Evolutionary conservation across 208 protist species (phyloP), one percentile per base, ranked within the genome.

Genomic region (Crithidia mellificae): DNA sequence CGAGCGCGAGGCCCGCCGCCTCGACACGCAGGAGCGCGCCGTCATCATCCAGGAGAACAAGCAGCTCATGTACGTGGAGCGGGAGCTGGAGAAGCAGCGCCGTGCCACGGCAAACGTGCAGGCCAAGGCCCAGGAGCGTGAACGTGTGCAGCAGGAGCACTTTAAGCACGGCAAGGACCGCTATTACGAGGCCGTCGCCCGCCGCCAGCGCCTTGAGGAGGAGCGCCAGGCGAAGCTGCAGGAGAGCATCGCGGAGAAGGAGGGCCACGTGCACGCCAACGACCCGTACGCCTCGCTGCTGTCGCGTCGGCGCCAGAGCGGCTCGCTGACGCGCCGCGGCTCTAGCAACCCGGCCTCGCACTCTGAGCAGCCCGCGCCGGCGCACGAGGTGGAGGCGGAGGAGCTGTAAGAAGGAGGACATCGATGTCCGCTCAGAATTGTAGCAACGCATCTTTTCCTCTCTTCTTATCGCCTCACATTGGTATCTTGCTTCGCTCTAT

Each of bases 1-100:
- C 46, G 83, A 90, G 63, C 77, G 80, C 11, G 84, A 93, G 62
- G 57, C 73, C 19, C 72, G 67, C 53, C 65, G 61, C 24, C 38
- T 63, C 30, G 83, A 88, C 41, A 75, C 63, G 32, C 75, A 61
- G 30, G 65, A 81, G 22, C 78, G 87, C 55, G 73, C 76, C 15
- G 46, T 34, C 24, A 41, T 72, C 22, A 62, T 74, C 19, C 63
- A 78, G 54, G 75, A 85, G 59, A 74, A 64, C 53, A 78, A 62
- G 47, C 55, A 85, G 52, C 49, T 83, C 12, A 71, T 70, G 39
- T 44, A 66, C 19, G 38, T 93, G 11, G 68, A 83, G 56, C 62
- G 65, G 44, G 51, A 70, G 39, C 50, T 93, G 25, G 34, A 59
- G 6, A 80, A 80, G 38, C 54, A 80, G 68, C 47, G 52, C 11